phyloP scores from a whole-genome alignment of 2,329 filamentous ascomycete species.

The Whalleya microplaca region DNA sequence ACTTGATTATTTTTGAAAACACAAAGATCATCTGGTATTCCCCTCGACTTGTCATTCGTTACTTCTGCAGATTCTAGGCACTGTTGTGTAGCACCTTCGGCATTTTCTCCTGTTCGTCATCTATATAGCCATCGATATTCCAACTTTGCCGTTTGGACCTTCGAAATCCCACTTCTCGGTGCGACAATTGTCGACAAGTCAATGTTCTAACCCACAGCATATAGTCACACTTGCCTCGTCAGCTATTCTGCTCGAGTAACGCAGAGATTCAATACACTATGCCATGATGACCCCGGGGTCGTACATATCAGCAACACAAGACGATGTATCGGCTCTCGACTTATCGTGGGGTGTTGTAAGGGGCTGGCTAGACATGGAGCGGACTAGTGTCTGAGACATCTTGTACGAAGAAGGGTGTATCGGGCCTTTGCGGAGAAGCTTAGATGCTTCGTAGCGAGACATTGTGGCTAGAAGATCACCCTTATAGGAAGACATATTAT shows the following conservation, averaged over 20 bases:
- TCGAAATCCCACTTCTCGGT: conserved; percentile 5
- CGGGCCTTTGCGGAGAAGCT: conserved; percentile 19
- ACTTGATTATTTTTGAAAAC: conserved; percentile 11
- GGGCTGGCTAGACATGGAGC: conserved; percentile 10
- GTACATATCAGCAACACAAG: conserved; percentile 3
- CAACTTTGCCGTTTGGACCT: conserved; percentile 4
- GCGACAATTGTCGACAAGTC: conserved; percentile 1
- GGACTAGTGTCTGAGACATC: conserved; percentile 16
- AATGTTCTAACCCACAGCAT: neutral
- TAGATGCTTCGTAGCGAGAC: conserved; percentile 12
- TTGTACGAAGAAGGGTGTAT: conserved; percentile 5
- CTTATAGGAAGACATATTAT: conserved; percentile 16
- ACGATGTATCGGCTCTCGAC: neutral
- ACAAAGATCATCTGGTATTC: conserved; percentile 17
- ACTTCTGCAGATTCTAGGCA: neutral
- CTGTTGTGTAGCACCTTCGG: conserved; percentile 9
- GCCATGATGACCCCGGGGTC: neutral
- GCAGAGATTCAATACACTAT: neutral
- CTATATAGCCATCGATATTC: neutral
- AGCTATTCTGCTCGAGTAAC: conserved; percentile 10
- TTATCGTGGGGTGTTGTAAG: conserved; percentile 2
- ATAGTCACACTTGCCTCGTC: conserved; percentile 14
- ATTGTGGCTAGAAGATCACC: conserved; percentile 12
- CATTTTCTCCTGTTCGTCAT: conserved; percentile 10
- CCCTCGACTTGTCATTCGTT: conserved; percentile 6